phyloP scores from a whole-genome alignment of 1,284 basidiomycete genomes.

The Trichosporon asahii region DNA sequence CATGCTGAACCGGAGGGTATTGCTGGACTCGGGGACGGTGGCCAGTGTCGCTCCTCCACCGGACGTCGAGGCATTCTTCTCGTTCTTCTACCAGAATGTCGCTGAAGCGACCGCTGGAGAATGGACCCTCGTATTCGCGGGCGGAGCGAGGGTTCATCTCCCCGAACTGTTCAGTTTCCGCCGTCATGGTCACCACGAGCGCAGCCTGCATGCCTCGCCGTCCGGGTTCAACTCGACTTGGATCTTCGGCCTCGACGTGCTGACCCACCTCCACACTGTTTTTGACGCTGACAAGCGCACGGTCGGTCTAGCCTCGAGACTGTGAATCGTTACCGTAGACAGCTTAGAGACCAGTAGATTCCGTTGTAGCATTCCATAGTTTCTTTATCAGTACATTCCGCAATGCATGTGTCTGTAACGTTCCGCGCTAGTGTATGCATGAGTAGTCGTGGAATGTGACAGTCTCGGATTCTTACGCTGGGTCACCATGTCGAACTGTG shows the following conservation, averaged over 20 bases:
- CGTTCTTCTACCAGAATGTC: background rate
- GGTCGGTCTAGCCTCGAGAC: background rate
- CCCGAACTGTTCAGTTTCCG: background rate
- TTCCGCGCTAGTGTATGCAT: background rate
- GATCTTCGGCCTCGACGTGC: background rate
- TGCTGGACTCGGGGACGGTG: background rate
- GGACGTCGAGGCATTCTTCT: background rate
- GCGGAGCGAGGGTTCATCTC: background rate
- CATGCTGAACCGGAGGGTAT: background rate
- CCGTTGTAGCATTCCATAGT: background rate
- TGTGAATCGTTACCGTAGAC: background rate
- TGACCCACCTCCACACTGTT: background rate
- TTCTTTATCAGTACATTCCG: background rate
- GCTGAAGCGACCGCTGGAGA: background rate
- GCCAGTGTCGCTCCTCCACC: background rate
- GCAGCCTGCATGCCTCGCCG: background rate
- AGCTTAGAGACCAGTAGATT: background rate
- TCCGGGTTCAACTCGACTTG: background rate
- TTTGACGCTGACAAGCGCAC: slow-evolving; percentile 1
- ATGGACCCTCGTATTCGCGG: slow-evolving; percentile 1
- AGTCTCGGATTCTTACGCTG: no score
- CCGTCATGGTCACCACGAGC: background rate
- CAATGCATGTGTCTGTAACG: background rate
- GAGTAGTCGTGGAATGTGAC: background rate
- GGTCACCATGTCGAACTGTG: no score